phyloP scores from a whole-genome alignment of 176 grass and related monocot species.

The Carex pumila region DNA sequence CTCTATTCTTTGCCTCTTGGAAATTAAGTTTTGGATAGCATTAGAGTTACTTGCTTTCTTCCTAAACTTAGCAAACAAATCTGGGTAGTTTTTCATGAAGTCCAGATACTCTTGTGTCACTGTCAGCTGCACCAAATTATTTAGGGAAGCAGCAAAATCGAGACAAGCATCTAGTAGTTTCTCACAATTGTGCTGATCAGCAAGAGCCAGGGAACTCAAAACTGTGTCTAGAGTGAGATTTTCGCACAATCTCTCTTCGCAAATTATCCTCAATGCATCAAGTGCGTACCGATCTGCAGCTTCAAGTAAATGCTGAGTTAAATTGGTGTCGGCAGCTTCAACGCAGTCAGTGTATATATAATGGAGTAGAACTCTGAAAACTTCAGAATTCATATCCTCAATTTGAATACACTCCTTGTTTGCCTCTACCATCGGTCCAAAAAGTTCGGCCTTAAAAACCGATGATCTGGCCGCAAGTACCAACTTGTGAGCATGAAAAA shows the following conservation, averaged over 20 bases:
- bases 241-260: constrained; percentile 9
- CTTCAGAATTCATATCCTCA: background rate
- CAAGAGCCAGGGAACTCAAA: background rate
- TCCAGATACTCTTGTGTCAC: background rate
- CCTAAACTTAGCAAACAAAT: background rate
- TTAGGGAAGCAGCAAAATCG: background rate
- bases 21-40: background rate
- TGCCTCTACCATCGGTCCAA: background rate
- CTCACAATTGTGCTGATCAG: constrained; percentile 4
- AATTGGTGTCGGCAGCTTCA: background rate
- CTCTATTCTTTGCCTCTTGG: background rate
- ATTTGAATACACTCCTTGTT: background rate
- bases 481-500: background rate
- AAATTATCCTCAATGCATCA: background rate
- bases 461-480: background rate
- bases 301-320: constrained; percentile 7
- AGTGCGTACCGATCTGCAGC: constrained; percentile 15
- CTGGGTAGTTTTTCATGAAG: background rate
- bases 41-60: background rate
- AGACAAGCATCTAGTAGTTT: background rate
- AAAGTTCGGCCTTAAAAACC: background rate
- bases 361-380: constrained; percentile 22
- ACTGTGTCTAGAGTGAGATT: background rate
- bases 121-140: background rate
- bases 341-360: constrained; percentile 14